Base-by-base conservation (phyloP, 306 rosid genomes). In the Erythrophleum fordii region DNA sequence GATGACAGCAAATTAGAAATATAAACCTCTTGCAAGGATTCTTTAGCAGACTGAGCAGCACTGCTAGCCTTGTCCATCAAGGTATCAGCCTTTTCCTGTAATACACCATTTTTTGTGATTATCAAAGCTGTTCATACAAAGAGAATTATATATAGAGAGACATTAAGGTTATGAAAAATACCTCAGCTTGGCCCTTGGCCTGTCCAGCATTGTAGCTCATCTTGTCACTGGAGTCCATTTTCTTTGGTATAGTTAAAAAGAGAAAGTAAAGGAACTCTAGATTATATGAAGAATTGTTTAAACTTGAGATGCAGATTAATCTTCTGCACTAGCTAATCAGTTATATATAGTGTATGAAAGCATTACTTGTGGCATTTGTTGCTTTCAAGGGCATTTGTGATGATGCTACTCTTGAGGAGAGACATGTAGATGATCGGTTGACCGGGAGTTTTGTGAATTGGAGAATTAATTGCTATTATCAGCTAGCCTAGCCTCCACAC, bases 101-200 rank as follows among this genome's bases (percentile, higher is more conserved):
- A 64, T n/a, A 34, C 35, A 45, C 20, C 20, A 49, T 49, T 17
- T 42, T 31, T 31, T 31, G 4, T 31, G 34, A 31, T 31, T 31
- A 31, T 31, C 1, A 31, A 31, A 31, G 4, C 34, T 31, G 4
- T 1, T 31, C 34, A 31, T 31, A 31, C 34, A 31, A 1, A 31
- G 34, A 31, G 34, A 31, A 31, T 31, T 31, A 1, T 31, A 31
- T 31, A 31, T 1, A 1, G 1, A 31, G 34, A 31, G 34, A 31
- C 34, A 31, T 31, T 31, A 31, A 31, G 34, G 34, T 31, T 31
- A 31, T 31, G 34, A 68, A 35, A 25, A 14, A 77, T 26, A 87
- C 95, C 91, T 91, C 56, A 34, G 89, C 49, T 83, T 84, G 93
- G 80, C 93, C 93, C 80, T 91, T 76, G 86, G 97, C 86, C 80